These are phyloP conservation scores for Sclerotinia glacialis DNA, from an alignment of 2,329 filamentous ascomycete genomes.

Conservation along the genomic window DNA sequence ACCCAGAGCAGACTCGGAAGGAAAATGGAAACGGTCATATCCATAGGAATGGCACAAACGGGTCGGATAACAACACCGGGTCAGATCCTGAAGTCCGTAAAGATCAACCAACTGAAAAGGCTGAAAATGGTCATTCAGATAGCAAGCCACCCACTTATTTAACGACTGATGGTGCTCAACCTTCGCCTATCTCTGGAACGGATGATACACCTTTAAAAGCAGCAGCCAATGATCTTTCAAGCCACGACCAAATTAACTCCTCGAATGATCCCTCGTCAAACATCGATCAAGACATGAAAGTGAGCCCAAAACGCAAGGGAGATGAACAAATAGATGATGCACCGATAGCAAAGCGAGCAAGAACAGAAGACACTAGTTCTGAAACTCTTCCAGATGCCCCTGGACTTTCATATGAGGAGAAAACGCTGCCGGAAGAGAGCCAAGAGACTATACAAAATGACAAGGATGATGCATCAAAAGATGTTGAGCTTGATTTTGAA, in stretches of 20 bases:
- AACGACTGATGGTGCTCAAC: slow-evolving; percentile 2
- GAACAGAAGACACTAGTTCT: background rate
- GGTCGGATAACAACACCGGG: slow-evolving; percentile 16
- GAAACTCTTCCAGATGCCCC: background rate
- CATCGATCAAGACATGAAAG: background rate
- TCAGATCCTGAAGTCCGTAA: slow-evolving; percentile 2
- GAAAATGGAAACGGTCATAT: slow-evolving; percentile 19
- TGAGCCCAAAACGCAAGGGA: slow-evolving; percentile 21
- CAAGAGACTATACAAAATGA: background rate
- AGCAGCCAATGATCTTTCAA: slow-evolving; percentile 35
- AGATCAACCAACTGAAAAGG: slow-evolving; percentile 21
- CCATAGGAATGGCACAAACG: slow-evolving; percentile 14
- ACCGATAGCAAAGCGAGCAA: slow-evolving; percentile 10
- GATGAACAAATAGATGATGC: slow-evolving; percentile 16
- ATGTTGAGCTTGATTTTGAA: background rate
- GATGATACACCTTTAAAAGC: slow-evolving; percentile 33
- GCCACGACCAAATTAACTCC: slow-evolving; percentile 22
- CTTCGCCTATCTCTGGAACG: slow-evolving; percentile 23
- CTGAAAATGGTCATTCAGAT: slow-evolving; percentile 21
- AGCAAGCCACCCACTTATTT: background rate
- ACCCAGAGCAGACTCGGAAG: background rate
- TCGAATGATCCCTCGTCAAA: slow-evolving; percentile 19
- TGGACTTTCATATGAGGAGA: background rate
- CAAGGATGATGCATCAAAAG: background rate
- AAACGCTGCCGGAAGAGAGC: background rate